Conservation (phyloP, 2,329 filamentous ascomycete genomes). For the Biscogniauxia mediterranea region DNA sequence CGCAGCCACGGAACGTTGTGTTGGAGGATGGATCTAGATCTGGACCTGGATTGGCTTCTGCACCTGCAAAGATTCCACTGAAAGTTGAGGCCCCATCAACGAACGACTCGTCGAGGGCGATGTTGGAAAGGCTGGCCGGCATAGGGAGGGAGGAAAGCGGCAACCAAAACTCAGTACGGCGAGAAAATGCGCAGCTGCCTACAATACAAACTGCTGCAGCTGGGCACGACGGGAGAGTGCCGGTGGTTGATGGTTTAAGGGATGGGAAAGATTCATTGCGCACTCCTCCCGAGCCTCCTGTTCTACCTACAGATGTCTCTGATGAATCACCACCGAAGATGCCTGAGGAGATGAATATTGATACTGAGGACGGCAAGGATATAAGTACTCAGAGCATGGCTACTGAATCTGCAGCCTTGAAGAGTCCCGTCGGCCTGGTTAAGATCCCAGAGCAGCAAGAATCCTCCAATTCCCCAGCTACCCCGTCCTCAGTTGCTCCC, state of each 20-base stretch:
- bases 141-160: slow-evolving; percentile 3
- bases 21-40: not conserved
- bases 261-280: not conserved
- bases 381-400: not conserved
- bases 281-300: too few relatives aligned
- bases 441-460: slow-evolving; percentile 4
- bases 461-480: not conserved
- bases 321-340: not conserved
- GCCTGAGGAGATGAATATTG: not conserved
- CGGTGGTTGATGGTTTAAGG: not conserved
- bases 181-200: slow-evolving; percentile 3
- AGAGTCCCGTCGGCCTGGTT: slow-evolving; percentile 3
- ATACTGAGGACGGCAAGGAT: not conserved
- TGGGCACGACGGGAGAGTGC: not conserved
- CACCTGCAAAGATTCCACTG: not conserved
- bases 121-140: not conserved
- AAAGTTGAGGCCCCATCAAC: not conserved
- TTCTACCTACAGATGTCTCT: slow-evolving; percentile 2
- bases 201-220: not conserved
- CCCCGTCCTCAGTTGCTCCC: slow-evolving; percentile 2
- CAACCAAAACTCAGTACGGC: not conserved
- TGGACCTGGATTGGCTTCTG: not conserved
- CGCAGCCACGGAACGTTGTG: slow-evolving; percentile 14
- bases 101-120: not conserved
- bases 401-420: slow-evolving; percentile 5